phyloP scores from a whole-genome alignment of 2,329 filamentous ascomycete genomes.

The Nemania serpens region DNA sequence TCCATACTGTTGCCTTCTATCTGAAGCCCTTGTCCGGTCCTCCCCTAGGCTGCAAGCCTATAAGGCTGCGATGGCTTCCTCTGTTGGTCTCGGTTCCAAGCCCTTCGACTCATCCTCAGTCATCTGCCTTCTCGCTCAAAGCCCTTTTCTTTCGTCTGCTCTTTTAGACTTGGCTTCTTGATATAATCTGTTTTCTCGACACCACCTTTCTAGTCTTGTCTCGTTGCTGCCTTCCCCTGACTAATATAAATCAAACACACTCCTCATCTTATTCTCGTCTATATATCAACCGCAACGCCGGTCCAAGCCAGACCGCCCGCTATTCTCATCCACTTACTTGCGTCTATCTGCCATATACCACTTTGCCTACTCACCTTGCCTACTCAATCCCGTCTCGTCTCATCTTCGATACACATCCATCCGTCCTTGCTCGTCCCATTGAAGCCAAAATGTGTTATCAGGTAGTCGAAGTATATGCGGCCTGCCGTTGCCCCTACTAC shows the following conservation, averaged over 20 bases:
- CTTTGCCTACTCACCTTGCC: neutral
- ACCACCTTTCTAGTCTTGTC: constrained; percentile 27
- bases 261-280: constrained; percentile 18
- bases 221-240: constrained; percentile 33
- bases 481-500: constrained; percentile 87
- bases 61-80: constrained; percentile 60
- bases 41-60: constrained; percentile 51
- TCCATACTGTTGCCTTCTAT: constrained; percentile 39
- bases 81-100: constrained; percentile 31
- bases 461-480: constrained; percentile 82
- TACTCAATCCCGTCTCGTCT: neutral
- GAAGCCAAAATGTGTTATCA: constrained; percentile 76
- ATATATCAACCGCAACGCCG: constrained; percentile 26
- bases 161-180: constrained; percentile 30
- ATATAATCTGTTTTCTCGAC: constrained; percentile 32
- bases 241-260: constrained; percentile 21
- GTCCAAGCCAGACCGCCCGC: constrained; percentile 10
- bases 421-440: constrained; percentile 35
- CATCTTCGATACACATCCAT: constrained; percentile 20
- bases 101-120: constrained; percentile 39
- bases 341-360: constrained; percentile 2
- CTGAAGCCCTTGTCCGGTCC: constrained; percentile 32
- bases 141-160: constrained; percentile 37
- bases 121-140: constrained; percentile 37
- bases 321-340: constrained; percentile 4